Evolutionary conservation across 345 rosid genomes (phyloP).

Genomic region (Aquilaria malaccensis): DNA sequence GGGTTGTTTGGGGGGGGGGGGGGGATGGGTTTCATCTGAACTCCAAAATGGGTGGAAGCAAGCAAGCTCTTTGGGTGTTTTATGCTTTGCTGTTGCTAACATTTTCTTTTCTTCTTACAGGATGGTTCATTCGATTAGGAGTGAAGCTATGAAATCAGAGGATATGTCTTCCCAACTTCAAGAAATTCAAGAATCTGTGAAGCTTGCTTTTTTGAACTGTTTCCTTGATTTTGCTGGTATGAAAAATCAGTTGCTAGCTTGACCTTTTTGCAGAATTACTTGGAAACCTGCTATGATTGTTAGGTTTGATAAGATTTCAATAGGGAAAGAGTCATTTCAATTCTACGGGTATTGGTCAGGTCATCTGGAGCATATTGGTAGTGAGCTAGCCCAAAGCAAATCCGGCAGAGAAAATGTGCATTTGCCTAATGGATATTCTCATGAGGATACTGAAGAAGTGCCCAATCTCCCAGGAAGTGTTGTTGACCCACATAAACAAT

Average conservation of each 20-base stretch:
- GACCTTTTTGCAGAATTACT: constrained; percentile 6
- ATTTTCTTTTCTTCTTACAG: constrained; percentile 23
- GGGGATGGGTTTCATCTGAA: too few species aligned
- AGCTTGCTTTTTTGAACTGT: constrained; percentile 88
- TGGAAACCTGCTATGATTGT: neutral
- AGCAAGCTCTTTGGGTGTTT: neutral
- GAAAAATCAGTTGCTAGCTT: constrained; percentile 5
- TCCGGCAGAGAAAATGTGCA: constrained; percentile 39
- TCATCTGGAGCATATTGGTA: constrained; percentile 56
- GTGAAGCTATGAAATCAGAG: constrained; percentile 74
- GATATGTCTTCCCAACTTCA: constrained; percentile 70
- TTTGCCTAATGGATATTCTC: constrained; percentile 59
- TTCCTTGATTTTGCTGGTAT: constrained; percentile 98
- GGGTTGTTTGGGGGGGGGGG: too few species aligned
- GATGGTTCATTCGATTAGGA: constrained; percentile 72
- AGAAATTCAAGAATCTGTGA: constrained; percentile 83
- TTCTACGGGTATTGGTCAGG: constrained; percentile 28
- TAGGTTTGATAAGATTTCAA: neutral
- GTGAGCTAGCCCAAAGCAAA: constrained; percentile 42
- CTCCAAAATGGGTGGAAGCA: too few species aligned
- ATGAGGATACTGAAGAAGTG: constrained; percentile 36
- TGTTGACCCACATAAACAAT: constrained; percentile 60
- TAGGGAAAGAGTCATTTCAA: constrained; percentile 4
- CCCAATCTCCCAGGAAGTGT: constrained; percentile 56
- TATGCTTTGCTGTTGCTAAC: neutral